Evolutionary conservation across 2,329 filamentous ascomycete species (phyloP).

Genomic region (Biscogniauxia marginata): DNA sequence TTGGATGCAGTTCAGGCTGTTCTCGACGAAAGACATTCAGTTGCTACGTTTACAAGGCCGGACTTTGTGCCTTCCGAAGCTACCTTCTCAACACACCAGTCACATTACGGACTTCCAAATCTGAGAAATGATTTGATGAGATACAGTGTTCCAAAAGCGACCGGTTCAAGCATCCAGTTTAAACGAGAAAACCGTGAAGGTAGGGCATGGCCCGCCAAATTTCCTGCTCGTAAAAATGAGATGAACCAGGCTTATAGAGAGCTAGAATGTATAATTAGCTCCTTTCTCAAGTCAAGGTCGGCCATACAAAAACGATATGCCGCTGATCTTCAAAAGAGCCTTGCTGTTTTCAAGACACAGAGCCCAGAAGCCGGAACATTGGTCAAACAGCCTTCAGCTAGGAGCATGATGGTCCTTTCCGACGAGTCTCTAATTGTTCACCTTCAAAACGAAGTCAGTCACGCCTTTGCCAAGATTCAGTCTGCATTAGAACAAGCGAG

Average conservation of each 20-base stretch:
- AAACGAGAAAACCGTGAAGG: neutral
- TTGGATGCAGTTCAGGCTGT: constrained; percentile 42
- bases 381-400: neutral
- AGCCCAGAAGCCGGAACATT: neutral
- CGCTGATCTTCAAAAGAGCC: constrained; percentile 25
- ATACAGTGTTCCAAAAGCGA: constrained; percentile 5
- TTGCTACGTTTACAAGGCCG: constrained; percentile 16
- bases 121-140: constrained; percentile 19
- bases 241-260: constrained; percentile 11
- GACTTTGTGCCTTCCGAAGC: constrained; percentile 16
- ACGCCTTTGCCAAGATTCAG: constrained; percentile 7
- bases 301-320: constrained; percentile 39
- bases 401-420: neutral
- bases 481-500: constrained; percentile 8
- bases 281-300: constrained; percentile 30
- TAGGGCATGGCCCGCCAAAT: neutral
- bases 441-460: constrained; percentile 2
- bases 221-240: neutral
- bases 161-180: neutral
- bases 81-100: constrained; percentile 13
- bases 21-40: constrained; percentile 32
- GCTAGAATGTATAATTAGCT: constrained; percentile 33
- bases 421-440: constrained; percentile 4
- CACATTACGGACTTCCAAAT: constrained; percentile 16
- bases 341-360: constrained; percentile 21